These are phyloP conservation scores for Fusarium sp. DNA, from an alignment of 2,329 filamentous ascomycete genomes.

Conservation along the genomic window DNA sequence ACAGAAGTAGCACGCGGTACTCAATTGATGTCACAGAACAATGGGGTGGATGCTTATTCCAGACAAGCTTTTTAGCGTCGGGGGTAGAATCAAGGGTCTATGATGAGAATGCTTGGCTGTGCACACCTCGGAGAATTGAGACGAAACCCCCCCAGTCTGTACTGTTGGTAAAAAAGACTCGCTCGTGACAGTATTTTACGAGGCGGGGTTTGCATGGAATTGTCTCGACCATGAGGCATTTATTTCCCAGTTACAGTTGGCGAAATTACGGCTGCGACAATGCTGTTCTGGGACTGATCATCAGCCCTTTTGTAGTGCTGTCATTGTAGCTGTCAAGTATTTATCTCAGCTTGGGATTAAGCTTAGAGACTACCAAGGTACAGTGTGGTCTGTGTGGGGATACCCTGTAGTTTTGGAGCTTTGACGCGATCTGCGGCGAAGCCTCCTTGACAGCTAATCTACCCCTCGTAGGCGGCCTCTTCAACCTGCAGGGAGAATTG, in stretches of 20 bases:
- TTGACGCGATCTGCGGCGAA: not conserved
- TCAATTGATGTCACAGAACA: rapidly evolving
- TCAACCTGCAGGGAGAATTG: not conserved
- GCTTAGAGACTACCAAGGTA: constrained; percentile 15
- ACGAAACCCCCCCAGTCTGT: too few species aligned
- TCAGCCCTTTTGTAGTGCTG: constrained; percentile 20
- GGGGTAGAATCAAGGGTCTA: not conserved
- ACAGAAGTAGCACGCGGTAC: not conserved
- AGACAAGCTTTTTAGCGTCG: constrained; percentile 39
- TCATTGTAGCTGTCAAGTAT: constrained; percentile 25
- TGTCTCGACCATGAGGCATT: constrained; percentile 19
- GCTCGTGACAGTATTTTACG: not conserved
- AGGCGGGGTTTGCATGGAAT: not conserved
- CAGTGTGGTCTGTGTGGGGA: constrained; percentile 20
- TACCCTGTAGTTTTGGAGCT: constrained; percentile 3
- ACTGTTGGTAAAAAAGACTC: too few species aligned
- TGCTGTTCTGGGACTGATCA: constrained; percentile 16
- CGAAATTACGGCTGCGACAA: not conserved
- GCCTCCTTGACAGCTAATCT: not conserved
- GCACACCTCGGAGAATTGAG: not conserved
- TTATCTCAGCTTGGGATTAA: constrained; percentile 1
- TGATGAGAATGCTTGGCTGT: not conserved
- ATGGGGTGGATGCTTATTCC: not conserved
- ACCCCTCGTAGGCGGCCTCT: constrained; percentile 2
- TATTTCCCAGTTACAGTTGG: not conserved